phyloP scores from a whole-genome alignment of 768 basidiomycete genomes.

The Pholiota conissans region DNA sequence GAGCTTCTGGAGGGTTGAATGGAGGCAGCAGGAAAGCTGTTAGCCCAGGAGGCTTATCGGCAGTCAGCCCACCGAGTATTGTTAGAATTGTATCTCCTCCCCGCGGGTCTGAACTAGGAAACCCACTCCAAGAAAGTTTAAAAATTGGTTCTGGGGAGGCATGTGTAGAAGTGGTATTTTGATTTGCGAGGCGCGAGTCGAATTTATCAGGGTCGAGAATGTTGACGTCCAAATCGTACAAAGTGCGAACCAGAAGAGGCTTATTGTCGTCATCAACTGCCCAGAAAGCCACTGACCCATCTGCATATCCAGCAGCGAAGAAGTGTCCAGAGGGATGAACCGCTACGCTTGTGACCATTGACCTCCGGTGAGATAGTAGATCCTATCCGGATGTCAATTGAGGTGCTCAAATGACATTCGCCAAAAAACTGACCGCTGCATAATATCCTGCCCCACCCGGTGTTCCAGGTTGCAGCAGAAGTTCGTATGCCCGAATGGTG shows the following conservation, averaged over 20 bases:
- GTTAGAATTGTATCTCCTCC: conserved; percentile 74
- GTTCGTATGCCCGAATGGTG: conserved; percentile 63
- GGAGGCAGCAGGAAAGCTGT: conserved; percentile 70
- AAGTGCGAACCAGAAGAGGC: conserved; percentile 72
- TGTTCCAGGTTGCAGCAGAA: conserved; percentile 75
- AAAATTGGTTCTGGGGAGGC: conserved; percentile 70
- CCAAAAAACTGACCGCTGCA: conserved; percentile 40
- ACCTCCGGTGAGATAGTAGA: conserved; percentile 68
- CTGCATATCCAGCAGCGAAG: conserved; percentile 78
- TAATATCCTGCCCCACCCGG: conserved; percentile 74
- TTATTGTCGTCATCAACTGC: conserved; percentile 75
- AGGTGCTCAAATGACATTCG: not conserved
- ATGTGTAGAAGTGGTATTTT: conserved; percentile 17
- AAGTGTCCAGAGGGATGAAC: conserved; percentile 76
- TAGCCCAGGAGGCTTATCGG: conserved; percentile 56
- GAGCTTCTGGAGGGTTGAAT: conserved; percentile 53
- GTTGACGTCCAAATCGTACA: conserved; percentile 56
- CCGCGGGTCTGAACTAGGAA: conserved; percentile 64
- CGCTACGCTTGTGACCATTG: conserved; percentile 67
- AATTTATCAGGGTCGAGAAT: conserved; percentile 48
- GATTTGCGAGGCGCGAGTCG: conserved; percentile 36
- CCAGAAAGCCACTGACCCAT: conserved; percentile 86
- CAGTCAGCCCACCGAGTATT: conserved; percentile 74
- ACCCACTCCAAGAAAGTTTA: conserved; percentile 84
- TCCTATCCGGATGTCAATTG: conserved; percentile 36